Base-by-base conservation (phyloP, 768 basidiomycete species). In the Mycena chlorophos region DNA sequence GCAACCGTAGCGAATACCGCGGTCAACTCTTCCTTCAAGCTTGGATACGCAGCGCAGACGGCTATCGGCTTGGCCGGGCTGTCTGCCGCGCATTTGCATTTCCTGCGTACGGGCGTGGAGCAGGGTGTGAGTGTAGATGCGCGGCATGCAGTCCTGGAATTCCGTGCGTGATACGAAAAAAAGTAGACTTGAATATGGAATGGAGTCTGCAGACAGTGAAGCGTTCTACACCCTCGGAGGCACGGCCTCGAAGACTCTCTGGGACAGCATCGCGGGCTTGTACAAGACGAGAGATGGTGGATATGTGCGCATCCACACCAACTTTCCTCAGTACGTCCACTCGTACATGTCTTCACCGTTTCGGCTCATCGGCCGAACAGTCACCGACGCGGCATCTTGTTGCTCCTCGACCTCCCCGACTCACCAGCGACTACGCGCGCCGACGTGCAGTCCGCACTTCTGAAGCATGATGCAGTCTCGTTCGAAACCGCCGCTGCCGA, bases 301-400 rank as follows among this genome's bases (percentile, higher is more conserved):
- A 40, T 80, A 69, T 58, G 78, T 86, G 16, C 73, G 84, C 26
- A 76, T 84, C 12, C 85, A 86, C 57, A 84, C 84, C 19, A 86
- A 86, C 52, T 86, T 86, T 63, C 80, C 84, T 31, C 85, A 86
- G 84, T 83, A 73, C 66, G 65, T 29, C 1, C 12, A 40, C 1
- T 10, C 4, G n/a, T 16, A 51, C 3, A 17, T 25, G 51, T 17
- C 5, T 20, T 49, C 10, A 31, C 6, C 26, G 26, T 48, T 23
- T 16, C 19, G 27, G 39, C 38, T 17, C 34, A 52, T 27, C 26
- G 31, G 8, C 47, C 4, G 47, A 37, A 45, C 30, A 84, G 84
- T 55, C 84, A 86, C 60, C 71, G 78, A 22, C 67, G 68, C 13
- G 82, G 81, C 5, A 77, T 84, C 40, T 65, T 84, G 1, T 59